These are phyloP conservation scores for Spizellomyces punctatus DNA, from an alignment of 192 early-diverging fungal species.

Conservation along the genomic window DNA sequence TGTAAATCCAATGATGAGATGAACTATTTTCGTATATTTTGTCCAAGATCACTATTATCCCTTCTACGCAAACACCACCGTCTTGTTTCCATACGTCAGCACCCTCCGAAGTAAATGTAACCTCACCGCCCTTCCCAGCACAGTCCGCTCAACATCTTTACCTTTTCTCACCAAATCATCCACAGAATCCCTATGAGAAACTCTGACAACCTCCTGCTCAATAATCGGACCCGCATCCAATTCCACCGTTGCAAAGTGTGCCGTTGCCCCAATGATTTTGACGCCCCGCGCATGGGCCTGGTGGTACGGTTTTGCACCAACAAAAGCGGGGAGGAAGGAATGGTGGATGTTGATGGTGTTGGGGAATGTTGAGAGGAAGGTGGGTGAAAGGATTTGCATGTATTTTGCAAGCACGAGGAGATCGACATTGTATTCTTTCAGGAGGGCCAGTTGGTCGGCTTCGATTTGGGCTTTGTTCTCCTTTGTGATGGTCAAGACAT, in stretches of 20 bases:
- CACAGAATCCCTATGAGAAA: slow-evolving; percentile 26
- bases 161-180: slow-evolving; percentile 32
- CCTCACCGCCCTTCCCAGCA: slow-evolving; percentile 21
- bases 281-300: slow-evolving; percentile 27
- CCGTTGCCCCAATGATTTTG: slow-evolving; percentile 33
- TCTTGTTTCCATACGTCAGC: slow-evolving; percentile 33
- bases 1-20: no score
- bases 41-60: no score
- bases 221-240: slow-evolving; percentile 33
- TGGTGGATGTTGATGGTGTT: slow-evolving; percentile 39
- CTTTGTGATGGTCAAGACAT: slow-evolving; percentile 5
- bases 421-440: slow-evolving; percentile 19
- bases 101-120: slow-evolving; percentile 21
- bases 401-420: slow-evolving; percentile 31
- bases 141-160: slow-evolving; percentile 22
- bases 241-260: slow-evolving; percentile 26
- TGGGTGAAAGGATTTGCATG: slow-evolving; percentile 31
- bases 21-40: no score
- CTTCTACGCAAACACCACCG: slow-evolving; percentile 25
- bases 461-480: slow-evolving; percentile 8
- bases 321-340: slow-evolving; percentile 29
- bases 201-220: slow-evolving; percentile 32
- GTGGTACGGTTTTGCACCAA: slow-evolving; percentile 32
- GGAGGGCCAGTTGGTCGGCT: slow-evolving; percentile 5
- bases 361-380: slow-evolving; percentile 10